Evolutionary conservation across 202 grass and related monocot species (phyloP).

Genomic region (Bolboschoenoplectus hybrid): DNA sequence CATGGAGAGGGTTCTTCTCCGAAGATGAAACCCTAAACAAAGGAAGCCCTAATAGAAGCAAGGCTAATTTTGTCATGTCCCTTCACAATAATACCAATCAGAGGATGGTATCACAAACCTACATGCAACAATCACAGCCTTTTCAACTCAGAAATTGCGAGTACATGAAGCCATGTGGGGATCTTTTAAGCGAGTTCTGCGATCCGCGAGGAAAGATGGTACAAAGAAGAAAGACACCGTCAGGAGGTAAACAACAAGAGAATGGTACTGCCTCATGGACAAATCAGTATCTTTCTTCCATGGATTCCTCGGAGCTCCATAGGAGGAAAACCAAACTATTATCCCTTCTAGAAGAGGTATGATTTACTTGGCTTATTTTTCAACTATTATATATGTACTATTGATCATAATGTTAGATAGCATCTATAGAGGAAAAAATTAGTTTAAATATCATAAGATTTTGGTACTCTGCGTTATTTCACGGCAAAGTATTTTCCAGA

Average conservation of each 20-base stretch:
- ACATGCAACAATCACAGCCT: slow-evolving; percentile 19
- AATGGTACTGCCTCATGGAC: slow-evolving; percentile 37
- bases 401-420: neutral
- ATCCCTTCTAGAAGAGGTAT: slow-evolving; percentile 76
- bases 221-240: slow-evolving; percentile 32
- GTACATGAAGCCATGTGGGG: slow-evolving; percentile 46
- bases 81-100: slow-evolving; percentile 9
- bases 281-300: slow-evolving; percentile 45
- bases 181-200: slow-evolving; percentile 67
- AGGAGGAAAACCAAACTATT: slow-evolving; percentile 64
- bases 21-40: slow-evolving; percentile 30
- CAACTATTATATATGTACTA: neutral
- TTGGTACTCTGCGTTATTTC: neutral
- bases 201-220: slow-evolving; percentile 45
- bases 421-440: neutral
- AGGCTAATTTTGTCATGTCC: slow-evolving; percentile 4
- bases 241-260: slow-evolving; percentile 41
- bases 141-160: slow-evolving; percentile 56
- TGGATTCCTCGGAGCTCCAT: slow-evolving; percentile 62
- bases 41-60: slow-evolving; percentile 20
- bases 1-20: slow-evolving; percentile 13
- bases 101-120: slow-evolving; percentile 10
- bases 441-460: neutral
- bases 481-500: neutral
- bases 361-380: neutral